Base-by-base conservation (phyloP, 768 basidiomycete genomes). In the Podaxis rugospora region DNA sequence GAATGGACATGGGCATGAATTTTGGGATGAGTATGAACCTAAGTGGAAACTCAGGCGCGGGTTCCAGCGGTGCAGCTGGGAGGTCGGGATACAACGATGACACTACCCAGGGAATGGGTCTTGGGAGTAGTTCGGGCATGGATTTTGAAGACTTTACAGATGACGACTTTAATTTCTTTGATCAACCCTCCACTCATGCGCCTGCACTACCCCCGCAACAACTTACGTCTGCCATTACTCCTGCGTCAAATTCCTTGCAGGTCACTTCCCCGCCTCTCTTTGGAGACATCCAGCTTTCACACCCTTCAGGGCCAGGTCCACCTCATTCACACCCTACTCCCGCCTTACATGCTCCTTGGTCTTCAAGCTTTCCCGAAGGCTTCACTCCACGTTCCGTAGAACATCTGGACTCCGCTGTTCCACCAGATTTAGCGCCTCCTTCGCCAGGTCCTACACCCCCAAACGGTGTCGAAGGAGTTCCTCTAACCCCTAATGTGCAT, bases 121-220 rank as follows among this genome's bases (percentile, higher is more conserved):
- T 72, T 36, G 69, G 67, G 37, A 66, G 65, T 32, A 70, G 72
- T 21, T 60, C 51, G 18, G 71, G 76, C 52, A 74, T 80, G 71
- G 83, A 83, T 46, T 83, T 83, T 55, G 85, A 87, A 36, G 82
- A 84, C 1, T 87, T 93, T 66, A 93, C 92, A 0, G 92, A 95
- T 55, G 92, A 93, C 58, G 92, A 95, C 71, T 95, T 94, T 71
- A 88, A 83, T 69, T 94, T 92, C 72, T 95, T 93, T 68, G 91
- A 94, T 68, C 79, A 78, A 25, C 86, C 85, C 0, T 75, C 80
- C 0, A 58, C 50, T 13, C 46, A 59, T 21, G 57, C 61, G 42
- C 65, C 53, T 35, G 62, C 18, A 47, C 63, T 57, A 28, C 32
- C 59, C 39, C 46, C 57, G 18, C 49, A 50, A n/a, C 46, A 57